Evolutionary conservation across 306 rosid genomes (phyloP).

Genomic region (Medicago lupulina): DNA sequence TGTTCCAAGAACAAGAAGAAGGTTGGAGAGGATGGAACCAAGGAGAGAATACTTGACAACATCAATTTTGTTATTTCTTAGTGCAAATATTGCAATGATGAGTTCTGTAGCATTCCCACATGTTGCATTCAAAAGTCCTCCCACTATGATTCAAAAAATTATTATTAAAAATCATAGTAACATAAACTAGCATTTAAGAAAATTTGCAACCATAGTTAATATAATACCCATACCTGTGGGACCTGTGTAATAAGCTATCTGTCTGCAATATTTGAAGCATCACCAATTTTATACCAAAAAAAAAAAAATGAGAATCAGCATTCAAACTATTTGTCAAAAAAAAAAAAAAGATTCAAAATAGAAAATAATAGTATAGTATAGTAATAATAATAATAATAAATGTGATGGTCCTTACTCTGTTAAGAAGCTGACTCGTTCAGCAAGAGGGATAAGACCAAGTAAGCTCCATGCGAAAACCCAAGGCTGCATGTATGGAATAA

Average conservation of each 20-base stretch:
- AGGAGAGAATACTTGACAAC: constrained; percentile 92
- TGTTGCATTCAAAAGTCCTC: constrained; percentile 93
- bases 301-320: constrained; percentile 15
- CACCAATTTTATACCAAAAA: not conserved
- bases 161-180: not conserved
- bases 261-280: constrained; percentile 49
- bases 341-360: not conserved
- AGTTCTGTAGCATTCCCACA: constrained; percentile 95
- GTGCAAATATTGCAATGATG: constrained; percentile 81
- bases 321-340: not conserved
- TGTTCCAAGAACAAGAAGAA: constrained; percentile 87
- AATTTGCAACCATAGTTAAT: not conserved
- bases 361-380: not conserved
- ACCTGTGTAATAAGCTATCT: constrained; percentile 84
- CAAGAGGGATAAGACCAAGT: constrained; percentile 80
- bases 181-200: not conserved
- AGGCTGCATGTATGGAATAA: constrained; percentile 52
- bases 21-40: constrained; percentile 91
- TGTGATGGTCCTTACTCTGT: constrained; percentile 70
- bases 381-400: not conserved
- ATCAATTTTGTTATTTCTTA: constrained; percentile 57
- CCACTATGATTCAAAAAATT: constrained; percentile 53
- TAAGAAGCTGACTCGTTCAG: constrained; percentile 89
- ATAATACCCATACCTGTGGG: constrained; percentile 77
- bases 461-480: constrained; percentile 86